Base-by-base conservation (phyloP, 164 flowering plant species). In the Liquidambar formosana region DNA sequence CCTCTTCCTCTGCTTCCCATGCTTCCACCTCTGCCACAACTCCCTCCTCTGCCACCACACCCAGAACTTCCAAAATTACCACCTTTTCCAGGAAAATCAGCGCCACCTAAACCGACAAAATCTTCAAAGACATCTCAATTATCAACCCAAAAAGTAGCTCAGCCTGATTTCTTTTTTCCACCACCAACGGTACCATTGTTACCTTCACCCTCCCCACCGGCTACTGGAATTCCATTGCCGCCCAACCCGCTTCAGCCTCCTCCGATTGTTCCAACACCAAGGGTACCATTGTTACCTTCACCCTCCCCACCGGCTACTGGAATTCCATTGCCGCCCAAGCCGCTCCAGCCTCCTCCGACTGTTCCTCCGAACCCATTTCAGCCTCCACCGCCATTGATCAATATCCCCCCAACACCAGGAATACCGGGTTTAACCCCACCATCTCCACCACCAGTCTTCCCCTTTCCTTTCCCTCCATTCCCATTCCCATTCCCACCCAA, bases 271-370 rank as follows among this genome's bases (percentile, higher is more conserved):
- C 71, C 70, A 0, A 80, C 82, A 26, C 64, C 67, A 10, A 16
- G n/a, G n/a, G n/a, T n/a, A n/a, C n/a, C n/a, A n/a, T n/a, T 70
- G 8, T n/a, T n/a, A n/a, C n/a, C n/a, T n/a, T n/a, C n/a, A n/a
- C n/a, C n/a, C n/a, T n/a, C n/a, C n/a, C n/a, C n/a, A n/a, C n/a
- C n/a, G n/a, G n/a, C n/a, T n/a, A n/a, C n/a, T n/a, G n/a, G n/a
- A n/a, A n/a, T n/a, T n/a, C n/a, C n/a, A n/a, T n/a, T n/a, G n/a
- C n/a, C n/a, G n/a, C n/a, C n/a, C 4, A 74, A 73, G 61, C 89
- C 86, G 44, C 60, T 83, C 53, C 76, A 72, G 75, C 85, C 82
- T 8, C 76, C 83, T 5, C 66, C 79, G n/a, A 15, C 74, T 56
- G 0, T 61, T 26, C 62, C 60, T 63, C 73, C 70, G 5, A 72